Percentiles rank a stretch among this genome's conserved stretches.
phyloP scores from a whole-genome alignment of 2,329 filamentous ascomycete species.

The Leptographium lundbergii region DNA sequence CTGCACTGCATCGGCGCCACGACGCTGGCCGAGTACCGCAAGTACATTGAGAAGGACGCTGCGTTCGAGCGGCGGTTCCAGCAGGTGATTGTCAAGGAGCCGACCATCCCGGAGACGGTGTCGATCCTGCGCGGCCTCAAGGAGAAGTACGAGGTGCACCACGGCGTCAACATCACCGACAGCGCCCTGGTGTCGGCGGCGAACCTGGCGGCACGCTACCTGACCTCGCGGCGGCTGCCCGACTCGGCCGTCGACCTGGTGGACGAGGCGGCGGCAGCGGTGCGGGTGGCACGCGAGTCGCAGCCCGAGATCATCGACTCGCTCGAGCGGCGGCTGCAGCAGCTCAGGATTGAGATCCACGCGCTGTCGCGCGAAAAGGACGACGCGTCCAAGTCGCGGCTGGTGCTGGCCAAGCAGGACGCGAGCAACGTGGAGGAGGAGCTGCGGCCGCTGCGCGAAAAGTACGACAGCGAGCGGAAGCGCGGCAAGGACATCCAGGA shows the following conservation, averaged over 20 bases:
- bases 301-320: slow-evolving; percentile 94
- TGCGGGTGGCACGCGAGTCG: slow-evolving; percentile 87
- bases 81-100: slow-evolving; percentile 94
- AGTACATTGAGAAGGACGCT: slow-evolving; percentile 97
- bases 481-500: slow-evolving; percentile 87
- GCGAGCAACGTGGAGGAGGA: slow-evolving; percentile 93
- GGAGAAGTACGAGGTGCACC: slow-evolving; percentile 95
- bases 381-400: slow-evolving; percentile 73
- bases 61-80: slow-evolving; percentile 98
- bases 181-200: slow-evolving; percentile 84
- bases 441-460: slow-evolving; percentile 78
- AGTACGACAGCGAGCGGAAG: slow-evolving; percentile 88
- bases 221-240: slow-evolving; percentile 79
- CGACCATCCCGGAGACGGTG: slow-evolving; percentile 74
- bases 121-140: slow-evolving; percentile 98
- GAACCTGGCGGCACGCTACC: slow-evolving; percentile 84
- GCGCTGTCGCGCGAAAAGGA: slow-evolving; percentile 90
- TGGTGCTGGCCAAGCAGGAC: slow-evolving; percentile 75
- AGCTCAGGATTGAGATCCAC: slow-evolving; percentile 95
- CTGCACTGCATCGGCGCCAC: slow-evolving; percentile 97
- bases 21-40: slow-evolving; percentile 88
- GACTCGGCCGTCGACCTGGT: slow-evolving; percentile 96
- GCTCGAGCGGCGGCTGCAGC: slow-evolving; percentile 76
- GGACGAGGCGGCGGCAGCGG: slow-evolving; percentile 93
- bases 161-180: slow-evolving; percentile 93